Evolutionary conservation across 495 filamentous ascomycete genomes (phyloP).

Genomic region (Acidomyces sp.): DNA sequence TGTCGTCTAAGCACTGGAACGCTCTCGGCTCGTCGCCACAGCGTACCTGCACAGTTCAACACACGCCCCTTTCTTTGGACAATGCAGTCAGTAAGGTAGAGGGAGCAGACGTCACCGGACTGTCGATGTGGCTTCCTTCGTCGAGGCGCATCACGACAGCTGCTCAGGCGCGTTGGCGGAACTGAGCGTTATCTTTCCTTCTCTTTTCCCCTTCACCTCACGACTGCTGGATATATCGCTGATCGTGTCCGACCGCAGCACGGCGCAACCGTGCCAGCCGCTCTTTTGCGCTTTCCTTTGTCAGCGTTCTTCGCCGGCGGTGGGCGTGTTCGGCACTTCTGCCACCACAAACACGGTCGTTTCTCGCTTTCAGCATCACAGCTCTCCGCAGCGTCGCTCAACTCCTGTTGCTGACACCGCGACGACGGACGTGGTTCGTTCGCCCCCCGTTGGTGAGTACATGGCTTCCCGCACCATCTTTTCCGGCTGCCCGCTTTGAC

Average conservation of each 20-base stretch:
- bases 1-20: too few species aligned
- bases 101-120: too few species aligned
- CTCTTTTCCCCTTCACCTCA: too few species aligned
- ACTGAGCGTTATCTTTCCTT: too few species aligned
- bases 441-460: conserved; percentile 6
- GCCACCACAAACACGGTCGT: neutral
- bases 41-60: too few species aligned
- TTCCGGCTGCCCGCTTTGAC: conserved; percentile 2
- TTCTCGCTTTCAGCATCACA: conserved; percentile 3
- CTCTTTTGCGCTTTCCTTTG: conserved; percentile 4
- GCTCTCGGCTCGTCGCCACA: too few species aligned
- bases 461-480: neutral
- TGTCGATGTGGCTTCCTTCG: too few species aligned
- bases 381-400: neutral
- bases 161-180: too few species aligned
- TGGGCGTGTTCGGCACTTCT: conserved; percentile 2
- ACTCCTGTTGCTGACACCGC: neutral
- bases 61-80: too few species aligned
- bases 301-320: conserved; percentile 1
- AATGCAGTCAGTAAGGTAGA: too few species aligned
- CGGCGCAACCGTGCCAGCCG: neutral
- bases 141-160: too few species aligned
- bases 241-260: neutral
- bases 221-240: neutral
- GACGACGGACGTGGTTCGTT: conserved; percentile 5